phyloP scores from a whole-genome alignment of 768 basidiomycete species.

The Calocybe cyanea region DNA sequence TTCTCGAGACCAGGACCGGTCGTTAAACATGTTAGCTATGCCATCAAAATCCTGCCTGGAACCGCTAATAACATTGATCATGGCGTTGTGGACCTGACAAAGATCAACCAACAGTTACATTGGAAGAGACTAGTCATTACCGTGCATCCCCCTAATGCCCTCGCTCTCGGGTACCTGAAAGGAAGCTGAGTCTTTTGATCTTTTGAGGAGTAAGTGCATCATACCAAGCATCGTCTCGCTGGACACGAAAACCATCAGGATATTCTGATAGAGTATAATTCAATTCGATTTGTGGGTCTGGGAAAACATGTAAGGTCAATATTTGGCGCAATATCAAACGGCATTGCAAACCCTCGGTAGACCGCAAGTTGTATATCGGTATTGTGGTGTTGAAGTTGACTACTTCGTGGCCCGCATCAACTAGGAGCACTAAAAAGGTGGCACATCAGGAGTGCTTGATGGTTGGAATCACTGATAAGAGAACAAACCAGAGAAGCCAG shows the following conservation, averaged over 20 bases:
- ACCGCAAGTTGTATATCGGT: constrained; percentile 21
- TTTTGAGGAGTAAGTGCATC: not conserved
- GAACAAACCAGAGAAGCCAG: constrained; percentile 21
- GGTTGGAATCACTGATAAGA: not conserved
- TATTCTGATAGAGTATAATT: constrained; percentile 27
- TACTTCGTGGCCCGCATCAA: constrained; percentile 27
- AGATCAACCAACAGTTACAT: too few relatives aligned
- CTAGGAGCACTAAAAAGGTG: constrained; percentile 20
- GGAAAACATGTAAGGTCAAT: not conserved
- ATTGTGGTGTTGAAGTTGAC: constrained; percentile 25
- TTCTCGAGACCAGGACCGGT: constrained; percentile 23
- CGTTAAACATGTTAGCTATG: constrained; percentile 21
- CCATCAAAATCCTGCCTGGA: constrained; percentile 23
- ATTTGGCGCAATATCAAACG: not conserved
- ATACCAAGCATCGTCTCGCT: constrained; percentile 22
- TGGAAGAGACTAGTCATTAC: constrained; percentile 7
- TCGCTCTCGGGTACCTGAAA: constrained; percentile 26
- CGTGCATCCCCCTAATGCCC: constrained; percentile 27
- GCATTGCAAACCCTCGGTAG: constrained; percentile 20
- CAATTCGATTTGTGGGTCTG: constrained; percentile 23
- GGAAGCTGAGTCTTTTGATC: not conserved
- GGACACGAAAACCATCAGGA: constrained; percentile 21
- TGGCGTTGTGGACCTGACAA: constrained; percentile 25
- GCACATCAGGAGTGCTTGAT: not conserved
- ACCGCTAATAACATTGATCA: constrained; percentile 25